Percentiles rank a stretch among this genome's conserved stretches.
Evolutionary conservation across 805 yeast genomes (phyloP).

Genomic region (Ogataea kodamae): DNA sequence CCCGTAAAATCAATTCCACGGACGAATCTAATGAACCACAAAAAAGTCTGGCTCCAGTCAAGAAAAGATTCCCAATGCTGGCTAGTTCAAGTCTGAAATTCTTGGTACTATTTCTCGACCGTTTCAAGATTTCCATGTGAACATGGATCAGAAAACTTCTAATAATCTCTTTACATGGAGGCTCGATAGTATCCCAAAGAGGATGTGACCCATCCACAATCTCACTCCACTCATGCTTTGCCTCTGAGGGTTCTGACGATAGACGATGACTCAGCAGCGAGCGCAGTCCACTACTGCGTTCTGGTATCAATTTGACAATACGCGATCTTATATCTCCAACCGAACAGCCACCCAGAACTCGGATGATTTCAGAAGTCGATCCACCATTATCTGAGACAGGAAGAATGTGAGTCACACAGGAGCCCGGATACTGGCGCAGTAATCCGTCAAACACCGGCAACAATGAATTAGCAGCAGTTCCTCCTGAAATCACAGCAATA

Average conservation of each 20-base stretch:
- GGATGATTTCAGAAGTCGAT: conserved; percentile 80
- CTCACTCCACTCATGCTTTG: conserved; percentile 69
- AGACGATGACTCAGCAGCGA: conserved; percentile 48
- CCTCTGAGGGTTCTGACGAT: conserved; percentile 43
- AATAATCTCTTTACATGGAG: conserved; percentile 64
- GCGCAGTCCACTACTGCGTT: conserved; percentile 36
- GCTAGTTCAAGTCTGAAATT: conserved; percentile 75
- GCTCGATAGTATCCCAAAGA: conserved; percentile 60
- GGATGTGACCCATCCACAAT: conserved; percentile 77
- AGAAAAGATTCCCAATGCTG: conserved; percentile 77
- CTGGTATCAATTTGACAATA: conserved; percentile 68
- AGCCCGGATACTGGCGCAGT: conserved; percentile 18
- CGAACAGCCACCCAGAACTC: conserved; percentile 92
- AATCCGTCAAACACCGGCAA: conserved; percentile 53
- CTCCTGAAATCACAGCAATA: conserved; percentile 60
- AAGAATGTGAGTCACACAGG: conserved; percentile 54
- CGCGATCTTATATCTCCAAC: conserved; percentile 89
- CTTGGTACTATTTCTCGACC: conserved; percentile 51
- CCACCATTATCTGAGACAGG: conserved; percentile 96
- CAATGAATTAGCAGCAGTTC: conserved; percentile 82
- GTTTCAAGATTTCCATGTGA: conserved; percentile 70
- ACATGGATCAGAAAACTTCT: conserved; percentile 76
- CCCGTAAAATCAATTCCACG: conserved; percentile 65
- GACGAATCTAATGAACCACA: conserved; percentile 84
- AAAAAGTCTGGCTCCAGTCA: conserved; percentile 78